Base-by-base conservation (phyloP, 2,329 filamentous ascomycete genomes). In the Claviceps africana region DNA sequence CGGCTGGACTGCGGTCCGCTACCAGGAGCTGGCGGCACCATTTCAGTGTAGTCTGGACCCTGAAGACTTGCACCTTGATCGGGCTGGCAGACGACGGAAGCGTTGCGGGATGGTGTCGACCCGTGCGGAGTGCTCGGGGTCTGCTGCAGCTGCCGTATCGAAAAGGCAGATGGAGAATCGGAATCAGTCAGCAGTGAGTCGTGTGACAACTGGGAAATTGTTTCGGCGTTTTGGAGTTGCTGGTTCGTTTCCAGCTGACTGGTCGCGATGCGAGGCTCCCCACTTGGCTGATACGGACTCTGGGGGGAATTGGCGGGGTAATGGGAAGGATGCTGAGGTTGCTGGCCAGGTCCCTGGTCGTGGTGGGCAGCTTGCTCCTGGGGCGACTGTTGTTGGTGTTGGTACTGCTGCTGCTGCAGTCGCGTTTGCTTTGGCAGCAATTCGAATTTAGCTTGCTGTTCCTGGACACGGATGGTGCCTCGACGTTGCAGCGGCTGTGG, bases 161-260 rank as follows among this genome's bases (percentile, higher is more conserved):
- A 59, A 57, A 68, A 69, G 56, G 65, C 62, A 55, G 69, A 65
- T 48, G 60, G 61, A 55, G 65, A 64, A 54, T 78, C 76, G 40
- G 69, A 68, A 56, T 81, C 78, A 43, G 70, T 68, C 19, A 73
- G 63, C 37, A 74, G 75, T 35, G 79, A 82, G 54, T 83, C 81
- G 70, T 77, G 73, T 61, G 81, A 83, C 58, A 80, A 63, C 64
- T 82, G 79, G 7, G 79, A 83, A 39, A 79, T 65, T 5, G 79
- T 81, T 63, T 83, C 80, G 30, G 77, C 67, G 60, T 80, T 82
- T 52, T 64, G 67, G 50, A 63, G 63, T 51, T 64, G 63, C 45
- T 62, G 65, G 53, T 56, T 59, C 53, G 57, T 65, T 56, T 58
- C 64, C 50, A 68, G 61, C 51, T 70, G 66, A 40, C 63, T 63